Evolutionary conservation across 768 basidiomycete genomes (phyloP).

Genomic region (Mycena floridula): DNA sequence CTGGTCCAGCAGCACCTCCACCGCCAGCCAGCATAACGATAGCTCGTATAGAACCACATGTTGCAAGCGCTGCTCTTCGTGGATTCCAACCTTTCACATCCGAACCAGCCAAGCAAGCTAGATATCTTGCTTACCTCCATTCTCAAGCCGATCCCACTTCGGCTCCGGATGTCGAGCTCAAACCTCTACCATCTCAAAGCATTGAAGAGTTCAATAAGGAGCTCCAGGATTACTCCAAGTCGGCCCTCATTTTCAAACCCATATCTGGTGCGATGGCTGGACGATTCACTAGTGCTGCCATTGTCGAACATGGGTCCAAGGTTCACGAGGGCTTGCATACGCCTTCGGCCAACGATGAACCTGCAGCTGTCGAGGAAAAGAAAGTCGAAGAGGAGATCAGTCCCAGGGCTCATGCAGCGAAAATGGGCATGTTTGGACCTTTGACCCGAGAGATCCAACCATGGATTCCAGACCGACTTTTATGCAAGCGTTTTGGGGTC

Average conservation of each 20-base stretch:
- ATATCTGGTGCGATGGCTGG: slow-evolving; percentile 89
- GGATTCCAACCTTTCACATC: slow-evolving; percentile 88
- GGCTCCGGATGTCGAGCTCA: slow-evolving; percentile 39
- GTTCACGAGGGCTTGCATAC: slow-evolving; percentile 64
- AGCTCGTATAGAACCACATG: slow-evolving; percentile 63
- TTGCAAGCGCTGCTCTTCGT: slow-evolving; percentile 79
- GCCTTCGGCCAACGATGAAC: slow-evolving; percentile 41
- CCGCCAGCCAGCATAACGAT: slow-evolving; percentile 33
- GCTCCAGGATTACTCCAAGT: slow-evolving; percentile 78
- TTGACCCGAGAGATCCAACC: slow-evolving; percentile 69
- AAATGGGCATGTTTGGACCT: slow-evolving; percentile 84
- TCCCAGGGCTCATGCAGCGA: slow-evolving; percentile 77
- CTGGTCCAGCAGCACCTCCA: slow-evolving; percentile 16
- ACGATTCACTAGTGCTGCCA: slow-evolving; percentile 80
- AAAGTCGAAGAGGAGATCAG: slow-evolving; percentile 48
- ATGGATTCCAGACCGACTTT: slow-evolving; percentile 79
- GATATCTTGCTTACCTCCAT: slow-evolving; percentile 78
- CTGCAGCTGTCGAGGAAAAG: slow-evolving; percentile 34
- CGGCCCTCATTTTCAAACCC: slow-evolving; percentile 88
- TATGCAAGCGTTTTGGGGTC: slow-evolving; percentile 93
- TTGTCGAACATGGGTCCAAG: slow-evolving; percentile 61
- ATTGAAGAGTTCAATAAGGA: slow-evolving; percentile 76
- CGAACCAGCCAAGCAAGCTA: slow-evolving; percentile 73
- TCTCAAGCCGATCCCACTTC: slow-evolving; percentile 53
- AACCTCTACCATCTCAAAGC: slow-evolving; percentile 50